Conservation (phyloP, 371 early-diverging fungal genomes). For the Encephalitozoon romaleae region DNA sequence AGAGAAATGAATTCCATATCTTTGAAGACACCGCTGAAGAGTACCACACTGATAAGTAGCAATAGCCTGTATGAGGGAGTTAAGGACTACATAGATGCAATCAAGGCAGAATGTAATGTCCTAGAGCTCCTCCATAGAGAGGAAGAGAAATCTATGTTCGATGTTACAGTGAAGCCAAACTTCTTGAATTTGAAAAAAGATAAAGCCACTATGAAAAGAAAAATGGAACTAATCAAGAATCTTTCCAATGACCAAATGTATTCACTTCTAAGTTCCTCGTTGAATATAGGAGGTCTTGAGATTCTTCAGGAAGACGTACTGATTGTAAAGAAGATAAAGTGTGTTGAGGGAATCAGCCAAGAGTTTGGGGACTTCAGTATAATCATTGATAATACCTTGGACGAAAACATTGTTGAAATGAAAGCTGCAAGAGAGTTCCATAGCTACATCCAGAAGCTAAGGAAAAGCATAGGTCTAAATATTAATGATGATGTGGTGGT, state of each 20-base stretch:
- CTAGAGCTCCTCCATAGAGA: conserved; percentile 28
- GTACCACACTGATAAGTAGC: conserved; percentile 77
- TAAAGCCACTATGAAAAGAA: conserved; percentile 39
- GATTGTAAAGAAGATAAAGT: conserved; percentile 33
- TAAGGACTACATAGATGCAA: conserved; percentile 67
- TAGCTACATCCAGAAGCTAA: conserved; percentile 87
- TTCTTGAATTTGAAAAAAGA: conserved; percentile 49
- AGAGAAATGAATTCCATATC: conserved; percentile 84
- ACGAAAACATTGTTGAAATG: conserved; percentile 74
- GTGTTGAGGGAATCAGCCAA: conserved; percentile 1
- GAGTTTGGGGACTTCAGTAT: conserved; percentile 64
- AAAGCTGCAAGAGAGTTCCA: conserved; percentile 88
- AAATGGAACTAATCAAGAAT: conserved; percentile 36
- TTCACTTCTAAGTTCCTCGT: neutral
- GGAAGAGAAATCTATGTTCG: conserved; percentile 24
- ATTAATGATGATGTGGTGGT: conserved; percentile 45
- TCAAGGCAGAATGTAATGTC: conserved; percentile 55
- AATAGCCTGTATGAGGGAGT: conserved; percentile 77
- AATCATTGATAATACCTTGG: conserved; percentile 72
- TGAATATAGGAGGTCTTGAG: neutral
- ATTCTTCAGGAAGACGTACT: conserved; percentile 46
- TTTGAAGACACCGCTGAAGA: conserved; percentile 87
- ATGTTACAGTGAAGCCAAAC: conserved; percentile 46
- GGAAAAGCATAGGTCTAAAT: conserved; percentile 70
- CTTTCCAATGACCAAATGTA: conserved; percentile 16